A percentile compares a stretch with the other conserved stretches of the same genome.
Evolutionary conservation across 176 grass and related monocot species (phyloP).

Genomic region (Rhipidocladum racemiflorum): DNA sequence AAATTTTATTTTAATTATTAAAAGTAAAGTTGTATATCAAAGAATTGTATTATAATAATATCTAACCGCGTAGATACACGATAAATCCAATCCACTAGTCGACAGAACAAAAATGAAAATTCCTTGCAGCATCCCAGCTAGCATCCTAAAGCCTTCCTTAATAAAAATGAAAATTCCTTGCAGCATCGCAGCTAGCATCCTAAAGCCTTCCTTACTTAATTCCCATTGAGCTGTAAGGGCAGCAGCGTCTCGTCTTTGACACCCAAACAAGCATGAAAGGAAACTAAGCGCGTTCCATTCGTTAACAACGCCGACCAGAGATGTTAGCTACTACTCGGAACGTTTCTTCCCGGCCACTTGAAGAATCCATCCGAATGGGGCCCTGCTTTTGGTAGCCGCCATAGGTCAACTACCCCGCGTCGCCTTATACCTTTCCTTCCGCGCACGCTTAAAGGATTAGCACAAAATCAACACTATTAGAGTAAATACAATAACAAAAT

Average conservation of each 20-base stretch:
- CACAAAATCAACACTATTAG: not conserved
- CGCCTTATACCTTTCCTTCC: not conserved
- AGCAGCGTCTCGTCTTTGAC: not conserved
- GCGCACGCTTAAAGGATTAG: not conserved
- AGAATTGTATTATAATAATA: no score
- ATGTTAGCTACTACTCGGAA: not conserved
- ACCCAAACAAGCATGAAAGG: not conserved
- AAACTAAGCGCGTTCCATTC: conserved; percentile 11
- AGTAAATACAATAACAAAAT: no score
- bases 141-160: not conserved
- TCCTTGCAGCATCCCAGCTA: not conserved
- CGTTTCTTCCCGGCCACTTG: conserved; percentile 32
- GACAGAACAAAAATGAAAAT: not conserved
- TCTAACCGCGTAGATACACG: no score
- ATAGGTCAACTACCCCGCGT: conserved; percentile 16
- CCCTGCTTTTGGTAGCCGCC: not conserved
- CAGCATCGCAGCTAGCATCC: not conserved
- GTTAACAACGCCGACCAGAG: not conserved
- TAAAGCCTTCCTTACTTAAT: not conserved
- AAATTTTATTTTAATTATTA: no score
- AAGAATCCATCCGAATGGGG: not conserved
- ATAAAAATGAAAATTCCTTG: not conserved
- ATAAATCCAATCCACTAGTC: no score
- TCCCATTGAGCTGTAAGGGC: not conserved
- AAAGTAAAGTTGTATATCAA: no score